These are phyloP conservation scores for Fusarium sp. DNA, from an alignment of 2,329 filamentous ascomycete species.

Conservation along the genomic window DNA sequence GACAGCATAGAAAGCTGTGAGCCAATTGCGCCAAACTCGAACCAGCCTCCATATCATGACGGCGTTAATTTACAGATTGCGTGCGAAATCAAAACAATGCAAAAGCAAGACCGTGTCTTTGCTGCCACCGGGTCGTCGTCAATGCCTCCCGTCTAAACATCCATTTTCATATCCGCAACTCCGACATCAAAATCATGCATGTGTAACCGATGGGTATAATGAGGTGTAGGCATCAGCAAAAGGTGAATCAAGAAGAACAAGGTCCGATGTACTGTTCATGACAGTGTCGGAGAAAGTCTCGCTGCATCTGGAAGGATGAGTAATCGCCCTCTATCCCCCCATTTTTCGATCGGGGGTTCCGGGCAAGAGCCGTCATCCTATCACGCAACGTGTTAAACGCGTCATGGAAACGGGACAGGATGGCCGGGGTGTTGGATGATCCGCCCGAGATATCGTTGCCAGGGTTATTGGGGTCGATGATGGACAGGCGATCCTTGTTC, in stretches of 20 bases:
- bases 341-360: too few species aligned
- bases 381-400: slow-evolving; percentile 69
- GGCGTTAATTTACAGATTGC: slow-evolving; percentile 43
- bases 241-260: slow-evolving; percentile 43
- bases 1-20: slow-evolving; percentile 9
- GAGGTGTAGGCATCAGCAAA: background rate
- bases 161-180: slow-evolving; percentile 30
- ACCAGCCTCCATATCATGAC: slow-evolving; percentile 35
- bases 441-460: slow-evolving; percentile 92
- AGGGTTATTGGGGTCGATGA: slow-evolving; percentile 90
- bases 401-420: slow-evolving; percentile 76
- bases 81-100: slow-evolving; percentile 8
- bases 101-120: slow-evolving; percentile 15
- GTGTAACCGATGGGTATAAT: slow-evolving; percentile 18
- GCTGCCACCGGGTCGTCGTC: slow-evolving; percentile 5
- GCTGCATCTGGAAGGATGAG: slow-evolving; percentile 76
- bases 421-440: slow-evolving; percentile 75
- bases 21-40: slow-evolving; percentile 21
- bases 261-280: slow-evolving; percentile 57
- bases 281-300: slow-evolving; percentile 69
- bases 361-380: slow-evolving; percentile 66
- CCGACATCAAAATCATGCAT: slow-evolving; percentile 21
- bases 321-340: slow-evolving; percentile 88
- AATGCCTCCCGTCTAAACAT: slow-evolving; percentile 19
- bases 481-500: slow-evolving; percentile 78